Evolutionary conservation across 2,329 filamentous ascomycete genomes (phyloP), one percentile per base, ranked within the genome.

Genomic region (Aspergillus tubingensis): DNA sequence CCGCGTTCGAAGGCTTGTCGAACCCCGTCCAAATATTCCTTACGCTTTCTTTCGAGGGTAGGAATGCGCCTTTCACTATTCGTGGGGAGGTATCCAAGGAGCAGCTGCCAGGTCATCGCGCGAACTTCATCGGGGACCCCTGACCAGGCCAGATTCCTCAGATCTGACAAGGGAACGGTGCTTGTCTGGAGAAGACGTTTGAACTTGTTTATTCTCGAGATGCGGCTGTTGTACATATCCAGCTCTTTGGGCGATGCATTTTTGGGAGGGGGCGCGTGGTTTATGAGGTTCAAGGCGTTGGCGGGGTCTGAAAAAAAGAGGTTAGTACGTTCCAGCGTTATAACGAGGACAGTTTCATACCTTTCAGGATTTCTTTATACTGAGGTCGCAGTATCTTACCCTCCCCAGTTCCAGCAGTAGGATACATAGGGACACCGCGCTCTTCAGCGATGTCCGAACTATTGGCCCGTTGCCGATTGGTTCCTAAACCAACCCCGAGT

Each of bases 101-200:
- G 83, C 23, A 99, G 83, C 77, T 98, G 93, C 95, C 95, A 99
- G n/a, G 94, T 95, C 90, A 99, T 97, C 54, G 95, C 92, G 58
- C 96, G 91, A 17, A 99, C 92, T 79, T 99, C 96, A 69, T 92
- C 89, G 0, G 95, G 96, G 38, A 98, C 86, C 11, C 95, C 95
- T 55, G 93, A 95, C 95, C 96, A 99, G 30, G 95, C 92, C 32
- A 92, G 83, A 60, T 92, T 84, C 64, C 95, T 86, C 23, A 99
- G 83, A 56, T 98, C 94, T 17, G 89, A 82, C 2, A 98, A 79
- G 2, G 92, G 89, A 68, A 99, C 95, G 1, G 91, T 92, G 43
- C 91, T 96, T 21, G 94, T 87, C 78, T 99, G 95, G 6, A 99
- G 82, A 55, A 99, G 91, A 69, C 90, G 90, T 77, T 99, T 99